Conservation (phyloP, 768 basidiomycete genomes). For the Pholiota microspora region DNA sequence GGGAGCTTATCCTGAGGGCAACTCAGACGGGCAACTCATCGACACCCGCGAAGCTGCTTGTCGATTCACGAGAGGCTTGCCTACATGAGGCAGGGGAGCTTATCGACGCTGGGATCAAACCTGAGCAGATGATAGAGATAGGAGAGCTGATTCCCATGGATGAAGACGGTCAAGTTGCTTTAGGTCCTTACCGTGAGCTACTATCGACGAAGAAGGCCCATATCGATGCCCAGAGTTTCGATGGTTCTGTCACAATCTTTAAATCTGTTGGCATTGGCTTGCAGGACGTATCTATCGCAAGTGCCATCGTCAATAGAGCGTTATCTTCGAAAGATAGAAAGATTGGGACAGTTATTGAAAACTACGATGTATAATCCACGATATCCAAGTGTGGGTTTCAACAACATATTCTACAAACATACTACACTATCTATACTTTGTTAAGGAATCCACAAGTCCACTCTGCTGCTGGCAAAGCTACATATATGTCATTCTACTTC, state of each 20-base stretch:
- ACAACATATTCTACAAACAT: background rate
- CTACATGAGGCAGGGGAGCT: conserved; percentile 81
- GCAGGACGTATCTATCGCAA: conserved; percentile 86
- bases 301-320: conserved; percentile 63
- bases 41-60: conserved; percentile 44
- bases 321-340: conserved; percentile 30
- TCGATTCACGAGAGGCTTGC: conserved; percentile 76
- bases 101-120: conserved; percentile 46
- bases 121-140: conserved; percentile 56
- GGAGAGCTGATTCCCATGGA: conserved; percentile 53
- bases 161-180: conserved; percentile 7
- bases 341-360: conserved; percentile 46
- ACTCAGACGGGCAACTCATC: background rate
- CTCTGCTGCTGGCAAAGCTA: background rate
- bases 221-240: conserved; percentile 11
- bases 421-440: background rate
- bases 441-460: background rate
- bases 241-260: conserved; percentile 70
- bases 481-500: background rate
- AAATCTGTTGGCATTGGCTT: conserved; percentile 86
- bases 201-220: background rate
- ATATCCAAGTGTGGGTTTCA: background rate
- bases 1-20: conserved; percentile 52
- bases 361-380: conserved; percentile 37
- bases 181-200: conserved; percentile 6